Base-by-base conservation (phyloP, 257 asterid species). In the Solanum gracilifrons region DNA sequence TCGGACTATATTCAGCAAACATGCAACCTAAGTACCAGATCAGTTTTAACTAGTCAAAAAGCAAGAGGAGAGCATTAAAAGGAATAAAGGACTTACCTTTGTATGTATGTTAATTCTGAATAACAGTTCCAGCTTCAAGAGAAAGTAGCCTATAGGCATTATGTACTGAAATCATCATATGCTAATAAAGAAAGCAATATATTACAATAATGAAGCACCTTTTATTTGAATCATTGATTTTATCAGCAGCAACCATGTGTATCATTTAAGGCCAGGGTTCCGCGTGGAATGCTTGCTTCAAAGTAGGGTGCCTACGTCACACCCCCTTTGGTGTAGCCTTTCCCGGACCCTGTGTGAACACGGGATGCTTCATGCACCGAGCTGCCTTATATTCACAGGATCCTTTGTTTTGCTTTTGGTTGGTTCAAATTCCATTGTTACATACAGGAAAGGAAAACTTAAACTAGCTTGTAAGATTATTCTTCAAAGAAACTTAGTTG, bases 11-110 rank as follows among this genome's bases (percentile, higher is more conserved):
- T 71, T 62, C 6, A 5, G 86, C 90, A 43, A 85, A 74, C 62
- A 83, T 55, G n/a, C 89, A 87, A 13, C 89, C 84, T 23, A 90
- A 90, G 79, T 90, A 89, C 82, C 89, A 48, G 15, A 87, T 90
- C 72, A 87, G 41, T n/a, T 86, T 90, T 75, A 84, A 35, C 86
- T 74, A 73, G 85, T 31, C 32, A 33, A 72, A 43, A 71, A 33
- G 27, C 21, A 87, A 23, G 84, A 76, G 9, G 31, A 37, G 31
- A 11, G 37, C 27, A 29, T 87, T 27, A 77, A 35, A 32, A 87
- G 46, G 85, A 29, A 82, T 48, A 29, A 5, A 12, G 85, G 85
- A 82, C 85, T 80, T 46, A 5, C 85, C 69, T 80, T 3, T 46
- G 29, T 80, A 80, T 48, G 41, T 76, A n/a, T 76, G 58, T 37